Evolutionary conservation across 2,329 filamentous ascomycete genomes (phyloP), one percentile per base, ranked within the genome.

Genomic region (Dothideomycetidae sp.): DNA sequence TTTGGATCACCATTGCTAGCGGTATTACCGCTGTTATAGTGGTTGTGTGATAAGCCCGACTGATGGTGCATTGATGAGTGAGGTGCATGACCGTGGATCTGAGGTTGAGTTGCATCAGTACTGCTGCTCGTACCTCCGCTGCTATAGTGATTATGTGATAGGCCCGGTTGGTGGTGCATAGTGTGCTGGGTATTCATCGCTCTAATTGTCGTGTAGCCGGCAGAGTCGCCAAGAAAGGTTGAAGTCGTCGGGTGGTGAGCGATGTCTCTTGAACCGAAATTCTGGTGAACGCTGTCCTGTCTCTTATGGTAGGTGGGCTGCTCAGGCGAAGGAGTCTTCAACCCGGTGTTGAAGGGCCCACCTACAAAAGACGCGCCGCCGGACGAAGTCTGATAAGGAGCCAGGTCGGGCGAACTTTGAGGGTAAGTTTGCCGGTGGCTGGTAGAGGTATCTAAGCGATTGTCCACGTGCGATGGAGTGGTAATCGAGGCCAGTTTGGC

Each of bases 261-360:
- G 10, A 32, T 29, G 14, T 31, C 19, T 17, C 39, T 33, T 5
- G 40, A 31, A 29, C 42, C 37, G 11, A 44, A 29, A 33, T 40
- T 37, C 13, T 41, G 41, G 11, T 42, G 40, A 17, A 42, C 43
- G 19, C 43, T 45, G 30, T 45, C 43, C 37, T 41, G 42, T 21
- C 54, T 49, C 15, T 51, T 48, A 31, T 54, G 48, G 3, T 68
- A 67, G 32, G 67, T 62, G 41, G 66, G 70, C 37, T 76, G 70
- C 48, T 71, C 76, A 21, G 80, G 76, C 15, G 81, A 82, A n/a
- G 81, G 78, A 10, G 81, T 86, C 56, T 85, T 84, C 51, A 75
- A 75, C 9, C 75, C 76, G 62, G 50, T 52, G 41, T 42, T 45
- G 42, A 53, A 62, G 33, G 54, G 60, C 39, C 57, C 65, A 56